phyloP scores from a whole-genome alignment of 2,329 filamentous ascomycete species.

The Aspergillus terreus region DNA sequence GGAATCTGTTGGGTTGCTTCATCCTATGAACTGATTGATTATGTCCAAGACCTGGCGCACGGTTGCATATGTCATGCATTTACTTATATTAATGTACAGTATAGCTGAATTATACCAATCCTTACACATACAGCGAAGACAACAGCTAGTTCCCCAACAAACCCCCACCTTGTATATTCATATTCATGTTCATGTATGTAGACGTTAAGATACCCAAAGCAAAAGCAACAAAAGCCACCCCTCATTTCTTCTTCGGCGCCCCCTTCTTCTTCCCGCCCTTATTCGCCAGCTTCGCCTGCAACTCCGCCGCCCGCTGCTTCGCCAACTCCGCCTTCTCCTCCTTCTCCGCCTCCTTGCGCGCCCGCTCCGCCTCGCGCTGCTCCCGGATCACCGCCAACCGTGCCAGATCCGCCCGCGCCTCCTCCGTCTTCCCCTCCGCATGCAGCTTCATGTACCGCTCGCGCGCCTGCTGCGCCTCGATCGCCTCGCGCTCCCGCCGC shows the following conservation, averaged over 20 bases:
- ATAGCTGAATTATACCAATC: neutral
- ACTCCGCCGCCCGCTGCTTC: conserved; percentile 34
- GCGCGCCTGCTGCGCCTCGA: conserved; percentile 82
- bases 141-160: neutral
- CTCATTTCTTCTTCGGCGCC: conserved; percentile 16
- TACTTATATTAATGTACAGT: neutral
- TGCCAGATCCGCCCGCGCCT: conserved; percentile 85
- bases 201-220: neutral
- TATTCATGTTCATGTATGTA: neutral
- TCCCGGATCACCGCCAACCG: conserved; percentile 77
- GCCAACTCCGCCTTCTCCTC: conserved; percentile 44
- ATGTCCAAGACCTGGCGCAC: neutral
- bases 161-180: neutral
- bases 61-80: conserved; percentile 3
- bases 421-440: conserved; percentile 92
- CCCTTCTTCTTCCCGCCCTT: conserved; percentile 33
- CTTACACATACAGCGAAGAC: neutral
- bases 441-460: conserved; percentile 90
- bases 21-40: neutral
- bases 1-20: neutral
- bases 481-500: conserved; percentile 68
- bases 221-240: neutral
- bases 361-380: conserved; percentile 79
- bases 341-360: conserved; percentile 74
- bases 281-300: conserved; percentile 40